A percentile compares a stretch with the other conserved stretches of the same genome.
These are phyloP conservation scores for Fomitopsis pinicola DNA, from an alignment of 1,284 basidiomycete genomes.

Conservation along the genomic window DNA sequence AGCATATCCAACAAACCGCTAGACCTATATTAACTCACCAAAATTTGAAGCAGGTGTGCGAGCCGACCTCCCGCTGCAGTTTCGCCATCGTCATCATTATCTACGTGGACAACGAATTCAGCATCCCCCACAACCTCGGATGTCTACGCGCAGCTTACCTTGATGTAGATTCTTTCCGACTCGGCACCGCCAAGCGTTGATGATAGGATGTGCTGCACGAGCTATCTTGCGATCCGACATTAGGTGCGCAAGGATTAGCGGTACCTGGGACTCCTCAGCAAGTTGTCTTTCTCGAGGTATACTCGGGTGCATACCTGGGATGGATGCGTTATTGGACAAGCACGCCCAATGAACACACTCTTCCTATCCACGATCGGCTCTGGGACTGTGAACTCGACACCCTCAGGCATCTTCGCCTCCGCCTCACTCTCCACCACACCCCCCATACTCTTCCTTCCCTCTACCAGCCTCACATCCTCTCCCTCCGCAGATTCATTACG, in stretches of 20 bases:
- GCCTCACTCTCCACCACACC: slow-evolving; percentile 1
- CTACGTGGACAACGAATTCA: slow-evolving; percentile 34
- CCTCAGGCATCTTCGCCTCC: slow-evolving; percentile 45
- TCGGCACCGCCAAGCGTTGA: slow-evolving; percentile 84
- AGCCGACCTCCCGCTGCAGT: slow-evolving; percentile 84
- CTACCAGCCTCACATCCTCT: slow-evolving; percentile 6
- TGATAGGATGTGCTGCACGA: slow-evolving; percentile 83
- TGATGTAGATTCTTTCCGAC: slow-evolving; percentile 66
- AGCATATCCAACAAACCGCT: background rate
- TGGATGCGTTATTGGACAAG: slow-evolving; percentile 75
- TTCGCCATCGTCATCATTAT: slow-evolving; percentile 94
- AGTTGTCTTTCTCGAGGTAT: background rate
- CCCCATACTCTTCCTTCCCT: background rate
- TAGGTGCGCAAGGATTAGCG: slow-evolving; percentile 66
- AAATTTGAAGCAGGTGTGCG: slow-evolving; percentile 83
- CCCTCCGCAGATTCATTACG: slow-evolving; percentile 10
- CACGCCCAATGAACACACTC: slow-evolving; percentile 80
- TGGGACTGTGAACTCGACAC: slow-evolving; percentile 60
- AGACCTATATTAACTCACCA: slow-evolving; percentile 45
- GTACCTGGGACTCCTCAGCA: slow-evolving; percentile 44
- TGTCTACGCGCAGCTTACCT: slow-evolving; percentile 38
- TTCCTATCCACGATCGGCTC: slow-evolving; percentile 82
- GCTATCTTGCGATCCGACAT: slow-evolving; percentile 71
- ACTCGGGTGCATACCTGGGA: slow-evolving; percentile 50
- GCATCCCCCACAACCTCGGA: background rate